These are phyloP conservation scores for Wickerhamomyces kurtzmanii DNA, from an alignment of 805 yeast species.

Conservation along the genomic window DNA sequence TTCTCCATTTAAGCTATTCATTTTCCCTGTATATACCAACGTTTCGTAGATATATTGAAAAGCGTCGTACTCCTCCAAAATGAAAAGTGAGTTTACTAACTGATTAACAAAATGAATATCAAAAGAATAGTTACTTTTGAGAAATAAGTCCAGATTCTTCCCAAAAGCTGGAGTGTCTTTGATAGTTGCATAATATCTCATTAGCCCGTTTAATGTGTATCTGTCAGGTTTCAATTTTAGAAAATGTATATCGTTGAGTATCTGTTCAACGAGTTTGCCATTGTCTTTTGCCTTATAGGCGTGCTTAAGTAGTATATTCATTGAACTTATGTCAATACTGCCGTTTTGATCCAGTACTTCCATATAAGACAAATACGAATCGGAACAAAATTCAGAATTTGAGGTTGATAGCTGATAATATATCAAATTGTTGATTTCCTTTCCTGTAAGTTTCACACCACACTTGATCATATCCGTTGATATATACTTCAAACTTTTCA, in stretches of 20 bases:
- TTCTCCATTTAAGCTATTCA: too few relatives aligned
- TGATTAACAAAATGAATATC: too few relatives aligned
- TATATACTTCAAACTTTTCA: slow-evolving; percentile 7
- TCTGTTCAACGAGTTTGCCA: slow-evolving; percentile 7
- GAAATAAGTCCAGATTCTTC: too few relatives aligned
- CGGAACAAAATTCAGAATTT: too few relatives aligned
- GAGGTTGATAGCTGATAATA: too few relatives aligned
- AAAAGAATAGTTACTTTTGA: too few relatives aligned
- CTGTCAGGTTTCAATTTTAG: slow-evolving; percentile 17
- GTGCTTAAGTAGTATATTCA: slow-evolving; percentile 18
- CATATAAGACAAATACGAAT: too few relatives aligned
- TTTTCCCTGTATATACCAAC: too few relatives aligned
- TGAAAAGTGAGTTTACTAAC: too few relatives aligned
- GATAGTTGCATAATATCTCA: slow-evolving; percentile 13
- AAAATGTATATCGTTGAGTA: slow-evolving; percentile 9
- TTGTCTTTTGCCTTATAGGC: slow-evolving; percentile 10
- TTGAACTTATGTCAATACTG: slow-evolving; percentile 8
- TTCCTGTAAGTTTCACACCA: slow-evolving; percentile 18
- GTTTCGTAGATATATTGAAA: too few relatives aligned
- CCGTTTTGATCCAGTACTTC: not conserved
- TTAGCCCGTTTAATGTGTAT: slow-evolving; percentile 15
- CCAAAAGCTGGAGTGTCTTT: too few relatives aligned
- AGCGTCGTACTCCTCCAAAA: too few relatives aligned
- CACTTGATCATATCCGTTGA: slow-evolving; percentile 14
- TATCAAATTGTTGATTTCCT: slow-evolving; percentile 18